Percentiles rank a stretch among this genome's conserved stretches.
Evolutionary conservation across 2,329 filamentous ascomycete species (phyloP).

Genomic region (Aspergillus hiratsukae): DNA sequence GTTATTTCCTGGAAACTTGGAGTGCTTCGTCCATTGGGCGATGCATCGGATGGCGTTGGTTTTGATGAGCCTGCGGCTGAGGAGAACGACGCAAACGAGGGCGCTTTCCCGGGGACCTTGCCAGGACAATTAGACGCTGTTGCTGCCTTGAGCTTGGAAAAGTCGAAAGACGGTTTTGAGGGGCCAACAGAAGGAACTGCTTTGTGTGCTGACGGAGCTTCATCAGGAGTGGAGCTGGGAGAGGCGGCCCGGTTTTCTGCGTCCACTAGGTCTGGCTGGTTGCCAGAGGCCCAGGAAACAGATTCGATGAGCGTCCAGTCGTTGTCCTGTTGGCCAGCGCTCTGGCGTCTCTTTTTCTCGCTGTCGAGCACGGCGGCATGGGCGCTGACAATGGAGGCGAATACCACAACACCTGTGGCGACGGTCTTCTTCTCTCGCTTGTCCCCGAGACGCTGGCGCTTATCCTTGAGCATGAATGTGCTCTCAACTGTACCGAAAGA

Average conservation of each 20-base stretch:
- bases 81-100: conserved; percentile 41
- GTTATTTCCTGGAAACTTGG: conserved; percentile 46
- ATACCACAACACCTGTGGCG: conserved; percentile 54
- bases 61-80: conserved; percentile 26
- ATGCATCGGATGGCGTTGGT: conserved; percentile 21
- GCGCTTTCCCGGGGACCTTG: conserved; percentile 29
- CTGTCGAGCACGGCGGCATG: conserved; percentile 53
- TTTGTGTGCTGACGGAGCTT: conserved; percentile 21
- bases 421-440: conserved; percentile 49
- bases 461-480: conserved; percentile 53
- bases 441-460: conserved; percentile 48
- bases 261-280: conserved; percentile 46
- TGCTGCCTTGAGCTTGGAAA: conserved; percentile 29
- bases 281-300: conserved; percentile 52
- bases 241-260: conserved; percentile 8
- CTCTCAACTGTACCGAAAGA: conserved; percentile 56
- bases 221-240: conserved; percentile 11
- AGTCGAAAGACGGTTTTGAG: conserved; percentile 29
- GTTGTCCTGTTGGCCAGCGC: conserved; percentile 24
- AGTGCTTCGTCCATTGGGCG: conserved; percentile 23
- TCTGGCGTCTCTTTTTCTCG: conserved; percentile 30
- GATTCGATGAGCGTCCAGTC: conserved; percentile 50
- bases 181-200: conserved; percentile 10
- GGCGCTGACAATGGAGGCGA: conserved; percentile 54
- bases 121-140: conserved; percentile 12